phyloP scores from a whole-genome alignment of 306 rosid species.

The Begonia loranthoides region DNA sequence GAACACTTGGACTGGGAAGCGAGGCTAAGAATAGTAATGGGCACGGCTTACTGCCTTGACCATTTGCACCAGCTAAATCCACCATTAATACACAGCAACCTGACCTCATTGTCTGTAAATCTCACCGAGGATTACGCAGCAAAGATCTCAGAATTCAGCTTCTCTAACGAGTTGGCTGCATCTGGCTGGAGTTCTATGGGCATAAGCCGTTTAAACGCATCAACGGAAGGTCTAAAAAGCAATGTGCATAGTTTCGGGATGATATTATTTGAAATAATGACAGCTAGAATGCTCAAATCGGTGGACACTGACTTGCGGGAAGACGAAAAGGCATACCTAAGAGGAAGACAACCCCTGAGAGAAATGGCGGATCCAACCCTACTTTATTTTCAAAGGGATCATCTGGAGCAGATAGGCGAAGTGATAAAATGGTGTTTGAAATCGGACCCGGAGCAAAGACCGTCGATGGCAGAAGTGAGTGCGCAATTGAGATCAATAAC shows the following conservation, averaged over 20 bases:
- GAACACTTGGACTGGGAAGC: conserved; percentile 92
- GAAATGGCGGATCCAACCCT: conserved; percentile 69
- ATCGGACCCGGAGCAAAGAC: conserved; percentile 37
- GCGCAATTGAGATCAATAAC: conserved; percentile 55
- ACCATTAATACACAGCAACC: conserved; percentile 43
- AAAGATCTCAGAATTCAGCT: conserved; percentile 52
- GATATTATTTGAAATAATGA: conserved; percentile 59
- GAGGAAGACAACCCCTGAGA: conserved; percentile 28
- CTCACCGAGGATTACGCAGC: conserved; percentile 88
- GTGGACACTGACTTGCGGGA: conserved; percentile 29
- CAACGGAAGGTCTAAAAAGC: conserved; percentile 24
- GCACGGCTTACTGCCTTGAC: conserved; percentile 77
- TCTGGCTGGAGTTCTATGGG: conserved; percentile 14
- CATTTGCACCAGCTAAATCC: conserved; percentile 62
- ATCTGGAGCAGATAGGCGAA: conserved; percentile 42
- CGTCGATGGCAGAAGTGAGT: conserved; percentile 46
- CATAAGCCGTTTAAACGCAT: no score
- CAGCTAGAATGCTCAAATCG: conserved; percentile 58
- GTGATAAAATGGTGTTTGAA: conserved; percentile 44
- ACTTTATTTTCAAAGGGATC: conserved; percentile 40
- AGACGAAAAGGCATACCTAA: conserved; percentile 54
- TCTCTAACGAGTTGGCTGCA: conserved; percentile 16
- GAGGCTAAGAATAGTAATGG: conserved; percentile 70
- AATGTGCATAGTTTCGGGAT: conserved; percentile 74
- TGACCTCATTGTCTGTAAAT: conserved; percentile 43